Base-by-base conservation (phyloP, 2,329 filamentous ascomycete species). In the Teratosphaeria zuluensis region DNA sequence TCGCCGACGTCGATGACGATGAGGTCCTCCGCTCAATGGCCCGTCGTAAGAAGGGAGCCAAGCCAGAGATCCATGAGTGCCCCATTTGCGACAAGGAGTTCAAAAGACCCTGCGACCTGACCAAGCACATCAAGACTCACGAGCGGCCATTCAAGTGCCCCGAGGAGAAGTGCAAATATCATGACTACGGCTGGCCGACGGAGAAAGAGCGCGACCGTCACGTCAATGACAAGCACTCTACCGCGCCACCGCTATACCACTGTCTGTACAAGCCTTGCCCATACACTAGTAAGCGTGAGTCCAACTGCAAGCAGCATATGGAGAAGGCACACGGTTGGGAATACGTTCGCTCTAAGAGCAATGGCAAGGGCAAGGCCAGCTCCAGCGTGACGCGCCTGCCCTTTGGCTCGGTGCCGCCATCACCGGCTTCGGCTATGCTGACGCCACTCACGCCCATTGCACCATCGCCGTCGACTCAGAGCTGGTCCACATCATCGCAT, bases 231-330 rank as follows among this genome's bases (percentile, higher is more conserved):
- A 96, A 95, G 78, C 94, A 99, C 77, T 92, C 89, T 19, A 77
- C 83, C 56, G 81, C 85, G 35, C 92, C 94, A 4, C 80, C 85
- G 51, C 85, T 95, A 77, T 96, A 85, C 74, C 85, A 89, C 76
- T 99, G 94, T 76, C 76, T 85, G 54, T 97, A 83, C 75, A 81
- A 85, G 66, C 87, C 87, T 28, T 97, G 94, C 80, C 85, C 89
- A 0, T 97, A 97, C 78, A 88, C 90, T 70, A 96, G 92, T 11
- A 97, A 97, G 80, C 87, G 92, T 60, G 89, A 96, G 77, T 94
- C 89, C 63, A 97, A 97, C 75, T 95, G 90, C 82, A 96, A 96
- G 73, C 92, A 96, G 75, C 92, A 97, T 76, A 96, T 96, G 92
- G 92, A 97, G 78, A 96, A 96, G 75, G 88, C 90, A 0, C 92